phyloP scores from a whole-genome alignment of 2,329 filamentous ascomycete species.

The Paraphaeosphaeria sporulosa region DNA sequence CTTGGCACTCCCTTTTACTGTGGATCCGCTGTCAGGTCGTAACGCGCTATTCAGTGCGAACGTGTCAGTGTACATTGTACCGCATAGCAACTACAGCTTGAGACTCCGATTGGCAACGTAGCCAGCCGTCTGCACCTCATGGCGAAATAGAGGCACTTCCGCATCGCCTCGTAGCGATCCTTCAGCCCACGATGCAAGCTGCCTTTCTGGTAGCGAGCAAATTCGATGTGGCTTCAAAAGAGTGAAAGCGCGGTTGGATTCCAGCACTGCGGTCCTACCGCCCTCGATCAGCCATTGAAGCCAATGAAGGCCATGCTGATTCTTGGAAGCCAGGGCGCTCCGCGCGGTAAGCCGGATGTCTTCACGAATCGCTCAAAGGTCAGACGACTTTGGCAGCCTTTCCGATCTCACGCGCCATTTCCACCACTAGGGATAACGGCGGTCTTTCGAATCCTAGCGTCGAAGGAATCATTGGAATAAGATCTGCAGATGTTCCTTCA shows the following conservation, averaged over 20 bases:
- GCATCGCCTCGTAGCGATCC: constrained; percentile 11
- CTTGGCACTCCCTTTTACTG: constrained; percentile 16
- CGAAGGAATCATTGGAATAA: constrained; percentile 32
- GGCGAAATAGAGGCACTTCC: background rate
- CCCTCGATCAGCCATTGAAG: constrained; percentile 21
- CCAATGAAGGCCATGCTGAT: constrained; percentile 20
- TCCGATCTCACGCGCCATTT: constrained; percentile 37
- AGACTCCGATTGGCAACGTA: background rate
- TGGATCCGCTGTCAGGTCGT: background rate
- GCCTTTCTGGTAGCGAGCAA: constrained; percentile 16
- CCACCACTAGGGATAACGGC: constrained; percentile 33
- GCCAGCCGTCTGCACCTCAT: background rate
- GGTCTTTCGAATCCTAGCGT: constrained; percentile 21
- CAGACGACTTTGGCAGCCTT: constrained; percentile 38
- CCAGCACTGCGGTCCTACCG: constrained; percentile 18
- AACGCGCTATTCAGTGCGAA: background rate
- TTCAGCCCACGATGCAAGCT: constrained; percentile 1
- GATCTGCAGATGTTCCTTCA: constrained; percentile 29
- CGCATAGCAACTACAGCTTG: constrained; percentile 10
- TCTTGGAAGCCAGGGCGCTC: constrained; percentile 29
- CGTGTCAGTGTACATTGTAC: background rate
- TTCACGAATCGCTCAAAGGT: constrained; percentile 23
- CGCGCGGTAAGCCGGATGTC: constrained; percentile 32
- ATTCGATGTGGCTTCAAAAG: background rate
- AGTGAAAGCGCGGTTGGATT: constrained; percentile 6